These are phyloP conservation scores for Novymonas esmeraldas DNA, from an alignment of 208 protist species.

Conservation along the genomic window DNA sequence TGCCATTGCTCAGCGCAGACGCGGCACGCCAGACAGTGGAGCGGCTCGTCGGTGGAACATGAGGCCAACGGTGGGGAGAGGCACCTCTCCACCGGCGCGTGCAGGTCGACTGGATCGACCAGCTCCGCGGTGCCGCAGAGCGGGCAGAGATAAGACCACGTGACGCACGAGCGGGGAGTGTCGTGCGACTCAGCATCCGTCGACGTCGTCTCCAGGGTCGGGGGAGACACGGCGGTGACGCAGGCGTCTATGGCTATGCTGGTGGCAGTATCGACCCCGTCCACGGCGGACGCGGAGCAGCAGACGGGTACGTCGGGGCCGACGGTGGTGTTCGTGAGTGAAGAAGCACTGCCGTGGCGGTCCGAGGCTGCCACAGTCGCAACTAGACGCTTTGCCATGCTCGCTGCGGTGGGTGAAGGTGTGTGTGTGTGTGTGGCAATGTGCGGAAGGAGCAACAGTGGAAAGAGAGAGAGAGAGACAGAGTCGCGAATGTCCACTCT, in stretches of 20 bases:
- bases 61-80: not conserved
- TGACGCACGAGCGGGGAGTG: not conserved
- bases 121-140: conserved; percentile 39
- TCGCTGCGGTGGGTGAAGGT: no score
- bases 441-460: no score
- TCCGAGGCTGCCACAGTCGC: no score
- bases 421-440: no score
- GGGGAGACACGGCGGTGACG: not conserved
- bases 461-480: no score
- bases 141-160: conserved; percentile 38
- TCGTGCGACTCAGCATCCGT: not conserved
- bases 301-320: not conserved
- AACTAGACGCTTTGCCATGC: no score
- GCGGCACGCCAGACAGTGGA: conserved; percentile 41
- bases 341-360: no score
- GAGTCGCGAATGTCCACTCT: no score
- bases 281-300: not conserved
- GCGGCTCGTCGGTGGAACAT: not conserved
- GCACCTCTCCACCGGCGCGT: not conserved
- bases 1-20: conserved; percentile 35
- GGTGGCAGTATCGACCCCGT: not conserved
- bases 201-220: conserved; percentile 3
- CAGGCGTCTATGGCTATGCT: no score
- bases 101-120: conserved; percentile 45
- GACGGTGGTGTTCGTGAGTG: no score